Percentiles rank a stretch among this genome's conserved stretches.
Conservation (phyloP, 202 grass and related monocot genomes). For the Saccharum hybrid region DNA sequence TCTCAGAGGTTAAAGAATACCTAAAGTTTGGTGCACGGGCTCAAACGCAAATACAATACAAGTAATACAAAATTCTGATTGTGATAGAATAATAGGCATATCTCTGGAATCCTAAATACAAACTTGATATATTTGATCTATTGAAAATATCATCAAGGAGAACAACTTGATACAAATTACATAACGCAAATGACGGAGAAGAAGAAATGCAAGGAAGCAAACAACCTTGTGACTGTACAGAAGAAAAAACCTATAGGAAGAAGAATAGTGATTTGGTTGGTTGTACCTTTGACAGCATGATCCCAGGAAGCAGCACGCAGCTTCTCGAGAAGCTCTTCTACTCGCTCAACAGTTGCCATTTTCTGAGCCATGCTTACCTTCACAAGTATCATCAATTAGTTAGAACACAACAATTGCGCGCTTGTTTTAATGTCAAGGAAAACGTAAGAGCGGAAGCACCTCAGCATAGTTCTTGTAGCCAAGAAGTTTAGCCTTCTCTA, state of each 20-base stretch:
- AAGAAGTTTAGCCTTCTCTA: slow-evolving; percentile 93
- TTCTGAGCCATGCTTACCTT: slow-evolving; percentile 93
- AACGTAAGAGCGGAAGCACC: slow-evolving; percentile 39
- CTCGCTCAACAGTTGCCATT: slow-evolving; percentile 88
- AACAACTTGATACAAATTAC: slow-evolving; percentile 10
- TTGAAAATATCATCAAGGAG: slow-evolving; percentile 6
- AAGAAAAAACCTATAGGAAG: not conserved
- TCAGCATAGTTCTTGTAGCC: slow-evolving; percentile 98
- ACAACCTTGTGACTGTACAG: not conserved
- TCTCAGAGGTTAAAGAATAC: slow-evolving; percentile 5
- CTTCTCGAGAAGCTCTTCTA: slow-evolving; percentile 96
- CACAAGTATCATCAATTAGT: slow-evolving; percentile 40
- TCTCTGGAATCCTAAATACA: not conserved
- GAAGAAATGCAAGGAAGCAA: not conserved
- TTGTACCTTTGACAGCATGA: slow-evolving; percentile 80
- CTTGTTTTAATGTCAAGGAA: slow-evolving; percentile 1
- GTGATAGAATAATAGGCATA: slow-evolving; percentile 1
- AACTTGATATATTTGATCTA: not conserved
- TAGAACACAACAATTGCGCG: slow-evolving; percentile 9
- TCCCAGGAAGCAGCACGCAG: slow-evolving; percentile 91
- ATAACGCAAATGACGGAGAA: not conserved
- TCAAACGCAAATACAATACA: slow-evolving; percentile 9
- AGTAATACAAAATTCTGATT: not conserved
- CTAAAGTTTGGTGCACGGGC: not conserved
- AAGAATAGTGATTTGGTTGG: slow-evolving; percentile 14